Evolutionary conservation across 129 eudicot species (phyloP), one percentile per base, ranked within the genome.

Genomic region (Lactuca sativa): DNA sequence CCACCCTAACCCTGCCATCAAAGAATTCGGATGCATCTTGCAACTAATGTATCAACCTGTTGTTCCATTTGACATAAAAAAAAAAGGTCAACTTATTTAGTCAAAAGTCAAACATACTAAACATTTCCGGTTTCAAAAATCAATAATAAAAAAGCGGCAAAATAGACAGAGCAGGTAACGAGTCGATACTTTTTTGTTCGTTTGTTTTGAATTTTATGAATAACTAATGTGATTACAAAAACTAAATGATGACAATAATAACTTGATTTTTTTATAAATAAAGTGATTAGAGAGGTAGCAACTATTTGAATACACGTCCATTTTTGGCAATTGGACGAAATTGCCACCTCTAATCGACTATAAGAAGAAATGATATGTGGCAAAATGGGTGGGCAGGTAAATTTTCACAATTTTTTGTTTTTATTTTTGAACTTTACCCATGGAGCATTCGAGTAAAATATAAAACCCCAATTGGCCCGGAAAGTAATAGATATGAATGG

Each of bases 21-120:
- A 43, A 53, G 51, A 33, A 59, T 5, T 36, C 34, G 41, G 17
- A 74, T 31, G 67, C 61, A 68, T 66, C 73, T 16, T 12, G 60
- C 59, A 55, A 15, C 62, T 30, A 66, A 56, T 25, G 30, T 25
- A 25, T 74, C 66, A 80, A 64, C 84, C 76, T 74, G 80, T 62
- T 33, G 62, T 71, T 47, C 18, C 10, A 32, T 67, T 68, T 53
- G 49, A 55, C 30, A 54, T 56, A 38, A 5, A 47, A 47, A 38
- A 5, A 47, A 47, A 11, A 47, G 4, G 38, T 52, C 13, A 69
- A 49, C 70, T 54, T 30, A 17, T n/a, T 54, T 32, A 14, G 70
- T 60, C 64, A 37, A 38, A 69, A 14, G 70, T 60, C 64, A 37
- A 38, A 69, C 13, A 54, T 32, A 52, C 21, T 36, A 61, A 9